These are phyloP conservation scores for Podila horticola DNA, from an alignment of 192 early-diverging fungal species.

Conservation along the genomic window DNA sequence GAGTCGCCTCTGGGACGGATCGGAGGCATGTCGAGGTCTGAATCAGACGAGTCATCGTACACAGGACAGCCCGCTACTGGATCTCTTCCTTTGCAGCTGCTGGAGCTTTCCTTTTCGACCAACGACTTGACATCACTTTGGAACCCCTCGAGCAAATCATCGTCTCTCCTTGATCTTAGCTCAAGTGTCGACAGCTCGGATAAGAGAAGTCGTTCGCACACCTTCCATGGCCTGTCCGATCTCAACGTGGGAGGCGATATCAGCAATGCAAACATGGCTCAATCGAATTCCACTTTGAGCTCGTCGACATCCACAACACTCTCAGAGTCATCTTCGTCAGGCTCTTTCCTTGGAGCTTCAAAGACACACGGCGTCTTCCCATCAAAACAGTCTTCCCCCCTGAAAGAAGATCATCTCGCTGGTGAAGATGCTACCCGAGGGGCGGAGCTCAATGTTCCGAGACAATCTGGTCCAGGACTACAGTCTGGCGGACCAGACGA, in stretches of 20 bases:
- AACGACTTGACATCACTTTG: constrained; percentile 31
- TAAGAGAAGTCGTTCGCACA: constrained; percentile 17
- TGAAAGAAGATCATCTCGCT: constrained; percentile 2
- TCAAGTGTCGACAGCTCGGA: constrained; percentile 1
- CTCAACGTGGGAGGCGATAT: background rate
- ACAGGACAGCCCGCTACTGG: background rate
- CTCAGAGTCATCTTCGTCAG: too few species aligned
- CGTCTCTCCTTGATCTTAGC: background rate
- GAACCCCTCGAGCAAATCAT: background rate
- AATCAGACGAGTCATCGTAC: background rate
- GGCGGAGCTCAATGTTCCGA: background rate
- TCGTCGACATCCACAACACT: background rate
- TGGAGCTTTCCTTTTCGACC: constrained; percentile 31
- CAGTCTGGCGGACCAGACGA: constrained; percentile 1
- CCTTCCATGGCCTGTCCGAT: constrained; percentile 21
- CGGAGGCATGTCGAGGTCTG: background rate
- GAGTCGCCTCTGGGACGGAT: background rate
- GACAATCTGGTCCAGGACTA: background rate
- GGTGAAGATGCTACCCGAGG: background rate
- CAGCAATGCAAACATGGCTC: background rate
- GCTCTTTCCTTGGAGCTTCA: background rate
- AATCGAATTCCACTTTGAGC: background rate
- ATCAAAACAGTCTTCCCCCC: constrained; percentile 8
- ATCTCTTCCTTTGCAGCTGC: constrained; percentile 10
- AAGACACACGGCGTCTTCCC: background rate